Percentiles rank a stretch among this genome's conserved stretches.
Conservation (phyloP, 2,329 filamentous ascomycete genomes). For the Cylindrodendrum hubeiense region DNA sequence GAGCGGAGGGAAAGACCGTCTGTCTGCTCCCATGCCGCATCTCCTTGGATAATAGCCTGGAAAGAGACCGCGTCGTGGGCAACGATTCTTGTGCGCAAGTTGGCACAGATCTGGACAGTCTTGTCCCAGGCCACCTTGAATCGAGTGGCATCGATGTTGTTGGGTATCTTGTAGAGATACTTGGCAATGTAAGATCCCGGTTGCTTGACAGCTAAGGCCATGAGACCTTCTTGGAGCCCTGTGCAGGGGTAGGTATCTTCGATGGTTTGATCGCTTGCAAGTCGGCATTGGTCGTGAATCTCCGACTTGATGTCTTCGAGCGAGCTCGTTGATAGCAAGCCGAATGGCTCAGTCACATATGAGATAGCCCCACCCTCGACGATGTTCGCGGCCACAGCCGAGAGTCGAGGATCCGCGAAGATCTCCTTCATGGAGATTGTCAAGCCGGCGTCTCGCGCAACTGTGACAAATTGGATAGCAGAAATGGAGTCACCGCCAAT, state of each 20-base stretch:
- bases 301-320: background rate
- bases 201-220: conserved; percentile 36
- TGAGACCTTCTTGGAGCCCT: conserved; percentile 50
- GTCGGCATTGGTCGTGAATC: conserved; percentile 1
- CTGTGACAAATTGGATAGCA: conserved; percentile 42
- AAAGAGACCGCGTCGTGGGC: background rate
- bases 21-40: background rate
- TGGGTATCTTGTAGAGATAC: background rate
- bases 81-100: conserved; percentile 3
- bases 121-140: conserved; percentile 8
- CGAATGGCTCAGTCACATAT: background rate
- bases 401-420: conserved; percentile 5
- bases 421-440: conserved; percentile 24
- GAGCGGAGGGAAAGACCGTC: background rate
- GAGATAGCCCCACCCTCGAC: background rate
- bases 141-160: background rate
- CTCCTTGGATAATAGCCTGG: conserved; percentile 5
- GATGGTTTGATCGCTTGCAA: conserved; percentile 17
- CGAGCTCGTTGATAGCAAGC: background rate
- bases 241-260: conserved; percentile 53
- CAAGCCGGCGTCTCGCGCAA: conserved; percentile 5
- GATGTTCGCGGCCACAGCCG: background rate
- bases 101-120: background rate
- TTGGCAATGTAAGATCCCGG: conserved; percentile 24
- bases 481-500: conserved; percentile 31